phyloP scores from a whole-genome alignment of 495 filamentous ascomycete genomes.

The Penicillium coffeae region DNA sequence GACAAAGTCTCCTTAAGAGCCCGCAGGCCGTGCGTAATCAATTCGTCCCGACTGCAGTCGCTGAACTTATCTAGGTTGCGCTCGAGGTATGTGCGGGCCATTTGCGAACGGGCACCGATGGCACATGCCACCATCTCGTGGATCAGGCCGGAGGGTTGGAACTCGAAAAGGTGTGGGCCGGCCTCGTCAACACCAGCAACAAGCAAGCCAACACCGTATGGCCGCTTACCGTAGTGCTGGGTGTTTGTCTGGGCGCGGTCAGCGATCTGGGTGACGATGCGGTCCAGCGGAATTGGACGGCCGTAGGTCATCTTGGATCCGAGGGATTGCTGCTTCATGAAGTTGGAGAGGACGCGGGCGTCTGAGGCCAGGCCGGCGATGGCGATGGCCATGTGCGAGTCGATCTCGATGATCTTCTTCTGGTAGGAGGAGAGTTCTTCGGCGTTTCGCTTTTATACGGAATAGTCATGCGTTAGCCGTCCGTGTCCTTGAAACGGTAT shows the following conservation, averaged over 20 bases:
- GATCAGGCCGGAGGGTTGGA: slow-evolving; percentile 93
- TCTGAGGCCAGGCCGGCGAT: slow-evolving; percentile 97
- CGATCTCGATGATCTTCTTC: slow-evolving; percentile 97
- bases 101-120: slow-evolving; percentile 93
- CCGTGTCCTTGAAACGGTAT: not conserved
- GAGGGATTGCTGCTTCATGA: slow-evolving; percentile 99
- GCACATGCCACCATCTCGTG: slow-evolving; percentile 95
- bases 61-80: slow-evolving; percentile 80
- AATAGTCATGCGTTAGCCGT: slow-evolving; percentile 2
- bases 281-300: slow-evolving; percentile 82
- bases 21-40: slow-evolving; percentile 82
- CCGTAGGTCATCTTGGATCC: slow-evolving; percentile 92
- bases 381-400: slow-evolving; percentile 90
- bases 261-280: slow-evolving; percentile 83
- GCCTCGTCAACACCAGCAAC: slow-evolving; percentile 91
- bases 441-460: slow-evolving; percentile 72
- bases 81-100: slow-evolving; percentile 95
- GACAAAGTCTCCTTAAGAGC: slow-evolving; percentile 93
- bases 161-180: slow-evolving; percentile 95
- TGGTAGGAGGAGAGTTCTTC: slow-evolving; percentile 99
- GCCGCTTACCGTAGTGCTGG: slow-evolving; percentile 93
- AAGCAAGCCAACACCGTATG: slow-evolving; percentile 92
- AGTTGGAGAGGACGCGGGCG: slow-evolving; percentile 98
- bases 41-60: slow-evolving; percentile 69
- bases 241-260: slow-evolving; percentile 97